Evolutionary conservation across 345 rosid species (phyloP).

Genomic region (Linum trigynum): DNA sequence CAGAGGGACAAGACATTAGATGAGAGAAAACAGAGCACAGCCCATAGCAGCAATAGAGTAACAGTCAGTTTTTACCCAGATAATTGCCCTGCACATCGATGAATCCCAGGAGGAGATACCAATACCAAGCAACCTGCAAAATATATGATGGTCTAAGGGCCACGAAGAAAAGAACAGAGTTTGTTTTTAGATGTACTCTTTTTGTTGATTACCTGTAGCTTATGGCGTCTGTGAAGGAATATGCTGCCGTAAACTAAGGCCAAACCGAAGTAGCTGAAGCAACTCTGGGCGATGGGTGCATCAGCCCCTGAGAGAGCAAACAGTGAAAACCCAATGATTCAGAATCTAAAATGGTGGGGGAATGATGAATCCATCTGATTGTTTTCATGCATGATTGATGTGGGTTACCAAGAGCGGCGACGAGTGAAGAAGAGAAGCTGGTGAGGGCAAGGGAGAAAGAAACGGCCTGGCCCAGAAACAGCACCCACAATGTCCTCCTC

Average conservation of each 20-base stretch:
- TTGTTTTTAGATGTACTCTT: too few species aligned
- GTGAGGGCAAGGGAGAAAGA: slow-evolving; percentile 35
- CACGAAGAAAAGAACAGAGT: too few species aligned
- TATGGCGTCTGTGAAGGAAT: slow-evolving; percentile 34
- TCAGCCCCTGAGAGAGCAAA: slow-evolving; percentile 36
- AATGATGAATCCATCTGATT: too few species aligned
- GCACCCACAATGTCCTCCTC: slow-evolving; percentile 29
- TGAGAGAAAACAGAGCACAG: background rate
- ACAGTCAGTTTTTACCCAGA: slow-evolving; percentile 26
- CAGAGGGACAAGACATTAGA: background rate
- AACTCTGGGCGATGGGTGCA: slow-evolving; percentile 45
- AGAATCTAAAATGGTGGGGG: background rate
- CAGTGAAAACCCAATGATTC: background rate
- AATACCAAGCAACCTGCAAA: slow-evolving; percentile 45
- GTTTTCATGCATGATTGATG: background rate
- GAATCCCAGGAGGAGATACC: slow-evolving; percentile 52
- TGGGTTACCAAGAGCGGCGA: slow-evolving; percentile 42
- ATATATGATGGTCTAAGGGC: background rate
- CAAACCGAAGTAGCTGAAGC: slow-evolving; percentile 31
- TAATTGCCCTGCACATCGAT: slow-evolving; percentile 56
- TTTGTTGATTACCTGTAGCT: background rate
- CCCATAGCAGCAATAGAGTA: too few species aligned
- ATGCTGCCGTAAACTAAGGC: slow-evolving; percentile 43
- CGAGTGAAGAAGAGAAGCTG: slow-evolving; percentile 43
- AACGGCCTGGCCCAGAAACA: slow-evolving; percentile 40